Evolutionary conservation across 108 stramenopile genomes (phyloP), one percentile per base, ranked within the genome.

Genomic region (Conticribra weissflogii): DNA sequence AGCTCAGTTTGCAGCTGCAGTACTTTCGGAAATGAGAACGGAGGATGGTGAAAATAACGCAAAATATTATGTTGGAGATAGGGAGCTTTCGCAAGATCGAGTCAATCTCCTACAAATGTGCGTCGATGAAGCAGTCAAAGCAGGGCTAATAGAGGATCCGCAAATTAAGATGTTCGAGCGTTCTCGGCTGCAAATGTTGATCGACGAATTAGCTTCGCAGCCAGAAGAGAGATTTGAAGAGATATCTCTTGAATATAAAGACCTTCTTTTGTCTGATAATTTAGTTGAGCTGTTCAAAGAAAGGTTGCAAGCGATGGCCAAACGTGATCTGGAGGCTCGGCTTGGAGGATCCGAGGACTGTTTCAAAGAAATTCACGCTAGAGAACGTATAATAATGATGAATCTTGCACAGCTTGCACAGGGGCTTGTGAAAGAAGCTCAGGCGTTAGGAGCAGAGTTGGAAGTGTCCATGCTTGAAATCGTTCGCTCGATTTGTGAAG

Each of bases 401-500:
- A 76, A 83, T 21, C 66, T 95, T 23, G 90, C 88, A 31, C 61
- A 81, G 25, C 81, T 86, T 41, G 90, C 90, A 0, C 91, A 92
- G 57, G 44, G 77, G 12, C 68, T 95, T 25, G 48, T 95, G 48
- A 92, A 91, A 66, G 89, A 95, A 66, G 84, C 83, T 15, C 83
- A 85, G 50, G 87, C 89, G 15, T 64, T 92, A 21, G 91, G 94
- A 52, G 88, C 91, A 0, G 85, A 92, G 45, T 66, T 95, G 21
- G 94, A 95, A 72, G 85, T 90, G 0, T 82, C 86, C 9, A 92
- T 92, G 64, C 62, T 95, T 55, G 94, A 95, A 57, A 77, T 91
- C 15, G 80, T 95, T 49, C 78, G 91, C 9, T 89, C 90, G 15
- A 95, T 95, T 45, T 95, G 94, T 66, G 85, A 91, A 54, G 91